Base-by-base conservation (phyloP, 495 filamentous ascomycete genomes). In the Terfezia claveryi region DNA sequence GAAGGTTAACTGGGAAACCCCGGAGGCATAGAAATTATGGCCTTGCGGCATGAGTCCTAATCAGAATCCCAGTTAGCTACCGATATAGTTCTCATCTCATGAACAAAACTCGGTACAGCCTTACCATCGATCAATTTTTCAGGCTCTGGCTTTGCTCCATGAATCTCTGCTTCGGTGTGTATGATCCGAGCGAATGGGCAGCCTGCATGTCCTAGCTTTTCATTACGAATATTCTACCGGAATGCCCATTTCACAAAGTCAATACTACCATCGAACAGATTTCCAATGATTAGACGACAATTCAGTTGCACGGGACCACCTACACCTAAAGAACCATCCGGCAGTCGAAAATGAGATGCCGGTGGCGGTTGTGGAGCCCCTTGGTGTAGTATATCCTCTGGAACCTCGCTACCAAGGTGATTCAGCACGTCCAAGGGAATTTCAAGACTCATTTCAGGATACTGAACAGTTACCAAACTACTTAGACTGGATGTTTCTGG, bases 1-100 rank as follows among this genome's bases (percentile, higher is more conserved):
- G 70, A 88, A 91, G 9, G 93, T 69, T 50, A 92, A 73, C 59
- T 82, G 87, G 0, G 87, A 93, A 23, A 92, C 80, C 56, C 82
- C 81, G 61, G 51, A 4, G 41, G 75, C 72, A 55, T 77, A 72
- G 54, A 73, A 76, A 8, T 74, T 74, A 12, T 66, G 63, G 12
- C 69, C 67, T 3, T 82, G 73, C 38, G 73, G 73, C 72, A 87
- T 74, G 3, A 85, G 62, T 20, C 76, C 76, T 61, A 8, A 36
- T 12, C 12, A 20, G 41, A 46, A 46, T 14, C 3, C 9, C 27
- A 32, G 41, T 10, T 17, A 46, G 4, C 9, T 17, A 44, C 9
- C 2, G 50, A 32, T 38, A 49, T 46, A 50, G 17, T 1, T 5
- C 14, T 2, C n/a, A 32, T 10, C 27, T 23, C 20, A 37, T n/a